These are phyloP conservation scores for Kernera saxatilis DNA, from an alignment of 345 rosid species.

Conservation along the genomic window DNA sequence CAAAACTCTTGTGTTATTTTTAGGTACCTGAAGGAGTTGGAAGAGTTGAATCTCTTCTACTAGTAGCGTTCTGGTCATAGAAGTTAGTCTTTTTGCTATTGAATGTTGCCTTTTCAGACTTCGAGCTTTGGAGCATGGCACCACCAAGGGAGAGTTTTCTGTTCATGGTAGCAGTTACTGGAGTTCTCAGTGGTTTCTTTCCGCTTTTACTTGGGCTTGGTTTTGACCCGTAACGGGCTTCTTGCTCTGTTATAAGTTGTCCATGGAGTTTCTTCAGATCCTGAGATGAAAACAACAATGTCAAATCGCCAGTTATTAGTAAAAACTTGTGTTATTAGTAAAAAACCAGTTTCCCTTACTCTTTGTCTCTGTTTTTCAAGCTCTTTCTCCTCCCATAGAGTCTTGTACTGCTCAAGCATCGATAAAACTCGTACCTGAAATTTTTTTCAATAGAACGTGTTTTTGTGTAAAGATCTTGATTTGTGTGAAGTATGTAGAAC, in stretches of 20 bases:
- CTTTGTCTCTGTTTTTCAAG: constrained; percentile 51
- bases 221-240: constrained; percentile 56
- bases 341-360: constrained; percentile 31
- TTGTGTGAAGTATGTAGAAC: background rate
- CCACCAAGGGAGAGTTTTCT: constrained; percentile 64
- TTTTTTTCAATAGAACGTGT: background rate
- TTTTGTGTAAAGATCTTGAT: background rate
- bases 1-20: background rate
- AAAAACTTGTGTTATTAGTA: background rate
- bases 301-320: background rate
- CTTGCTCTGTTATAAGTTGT: constrained; percentile 57
- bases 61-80: constrained; percentile 31
- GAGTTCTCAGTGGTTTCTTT: constrained; percentile 42
- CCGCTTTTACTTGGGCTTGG: constrained; percentile 56
- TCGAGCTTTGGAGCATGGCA: constrained; percentile 47
- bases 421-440: constrained; percentile 49
- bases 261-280: constrained; percentile 62
- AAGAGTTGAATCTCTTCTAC: constrained; percentile 25
- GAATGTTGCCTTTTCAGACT: constrained; percentile 37
- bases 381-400: constrained; percentile 51
- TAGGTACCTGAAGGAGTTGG: constrained; percentile 22
- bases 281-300: constrained; percentile 29
- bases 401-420: constrained; percentile 56
- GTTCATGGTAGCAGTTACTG: constrained; percentile 32
- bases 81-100: constrained; percentile 26